Conservation (phyloP, 257 asterid genomes). For the Parsonsia alboflavescens region DNA sequence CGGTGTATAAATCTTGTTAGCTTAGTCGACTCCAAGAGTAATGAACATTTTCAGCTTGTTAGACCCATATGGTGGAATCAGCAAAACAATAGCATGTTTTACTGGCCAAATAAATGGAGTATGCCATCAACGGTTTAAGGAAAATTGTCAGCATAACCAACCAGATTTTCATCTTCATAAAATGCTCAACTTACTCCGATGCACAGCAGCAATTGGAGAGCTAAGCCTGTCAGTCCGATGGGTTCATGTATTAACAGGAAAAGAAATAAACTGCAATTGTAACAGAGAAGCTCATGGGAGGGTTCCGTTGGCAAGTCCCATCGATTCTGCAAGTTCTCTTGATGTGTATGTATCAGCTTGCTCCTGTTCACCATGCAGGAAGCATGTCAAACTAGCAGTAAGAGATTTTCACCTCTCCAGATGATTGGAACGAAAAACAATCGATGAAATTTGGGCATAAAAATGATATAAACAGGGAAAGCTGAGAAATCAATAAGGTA, state of each 20-base stretch:
- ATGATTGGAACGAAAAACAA: not conserved
- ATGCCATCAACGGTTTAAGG: not conserved
- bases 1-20: constrained; percentile 9
- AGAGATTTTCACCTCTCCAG: constrained; percentile 7
- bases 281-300: constrained; percentile 44
- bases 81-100: not conserved
- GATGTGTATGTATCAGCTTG: constrained; percentile 83
- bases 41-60: not conserved
- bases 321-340: constrained; percentile 76
- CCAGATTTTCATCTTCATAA: not conserved
- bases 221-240: constrained; percentile 3
- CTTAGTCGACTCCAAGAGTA: constrained; percentile 2
- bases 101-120: not conserved
- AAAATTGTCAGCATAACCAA: not conserved
- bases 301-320: constrained; percentile 76
- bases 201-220: not conserved
- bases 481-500: not conserved
- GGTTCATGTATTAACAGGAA: constrained; percentile 13
- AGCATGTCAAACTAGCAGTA: constrained; percentile 10
- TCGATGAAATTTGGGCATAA: not conserved
- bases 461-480: not conserved
- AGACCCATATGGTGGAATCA: not conserved
- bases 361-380: constrained; percentile 50
- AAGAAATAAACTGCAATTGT: constrained; percentile 11
- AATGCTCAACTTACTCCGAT: not conserved